Evolutionary conservation across 768 basidiomycete genomes (phyloP), one percentile per base, ranked within the genome.

Genomic region (Clitopilus hobsonii): DNA sequence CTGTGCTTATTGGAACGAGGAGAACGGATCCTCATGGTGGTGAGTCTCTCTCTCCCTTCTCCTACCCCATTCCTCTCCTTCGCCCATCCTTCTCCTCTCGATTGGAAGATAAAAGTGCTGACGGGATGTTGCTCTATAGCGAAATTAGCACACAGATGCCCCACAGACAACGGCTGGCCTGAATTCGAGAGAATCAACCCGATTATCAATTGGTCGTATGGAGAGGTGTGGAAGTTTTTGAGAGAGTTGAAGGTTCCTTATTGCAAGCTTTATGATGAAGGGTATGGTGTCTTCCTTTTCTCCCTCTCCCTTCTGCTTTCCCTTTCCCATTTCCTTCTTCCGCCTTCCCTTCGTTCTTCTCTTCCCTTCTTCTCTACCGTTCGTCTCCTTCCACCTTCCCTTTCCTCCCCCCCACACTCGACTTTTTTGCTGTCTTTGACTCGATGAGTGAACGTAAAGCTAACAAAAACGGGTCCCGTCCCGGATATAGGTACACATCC

Each of bases 401-500:
- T n/a, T n/a, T n/a, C n/a, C n/a, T n/a, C n/a, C n/a, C n/a, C n/a
- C n/a, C n/a, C n/a, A n/a, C n/a, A n/a, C n/a, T n/a, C n/a, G n/a
- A n/a, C n/a, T n/a, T n/a, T n/a, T n/a, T n/a, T n/a, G n/a, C n/a
- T n/a, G n/a, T n/a, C n/a, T n/a, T n/a, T n/a, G n/a, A n/a, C n/a
- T n/a, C n/a, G n/a, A n/a, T n/a, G n/a, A n/a, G n/a, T n/a, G n/a
- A n/a, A n/a, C n/a, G n/a, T n/a, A n/a, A n/a, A n/a, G n/a, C n/a
- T n/a, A n/a, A n/a, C n/a, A n/a, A n/a, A n/a, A n/a, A n/a, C n/a
- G n/a, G n/a, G n/a, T n/a, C n/a, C n/a, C n/a, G n/a, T n/a, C n/a
- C n/a, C n/a, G n/a, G n/a, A n/a, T n/a, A n/a, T 45, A 96, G 94
- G n/a, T 99, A 96, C 70, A 99, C 97, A 2, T 98, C 96, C 4